A percentile compares a stretch with the other conserved stretches of the same genome.
Conservation (phyloP, 208 protist genomes). For the Leishmania tarentolae region DNA sequence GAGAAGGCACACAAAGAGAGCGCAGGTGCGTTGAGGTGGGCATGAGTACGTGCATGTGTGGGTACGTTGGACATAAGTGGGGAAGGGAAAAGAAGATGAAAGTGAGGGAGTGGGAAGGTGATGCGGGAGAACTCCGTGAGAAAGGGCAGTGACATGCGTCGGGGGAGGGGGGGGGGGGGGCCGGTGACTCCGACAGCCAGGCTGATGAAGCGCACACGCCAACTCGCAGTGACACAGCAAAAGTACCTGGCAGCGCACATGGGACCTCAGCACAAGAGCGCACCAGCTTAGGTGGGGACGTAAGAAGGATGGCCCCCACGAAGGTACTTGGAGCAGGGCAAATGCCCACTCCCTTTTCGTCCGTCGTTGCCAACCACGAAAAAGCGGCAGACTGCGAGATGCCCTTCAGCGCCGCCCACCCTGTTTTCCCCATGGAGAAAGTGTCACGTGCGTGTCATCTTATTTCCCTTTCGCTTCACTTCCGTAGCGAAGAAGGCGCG, state of each 20-base stretch:
- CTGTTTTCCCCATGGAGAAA: too few relatives aligned
- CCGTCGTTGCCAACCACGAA: not conserved
- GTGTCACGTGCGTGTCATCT: not conserved
- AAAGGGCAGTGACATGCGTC: not conserved
- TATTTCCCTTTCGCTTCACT: not conserved
- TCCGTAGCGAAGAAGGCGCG: not conserved
- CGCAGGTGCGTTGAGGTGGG: constrained; percentile 2
- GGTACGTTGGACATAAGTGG: not conserved
- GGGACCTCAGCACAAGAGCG: not conserved
- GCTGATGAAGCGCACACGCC: constrained; percentile 1
- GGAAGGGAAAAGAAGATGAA: constrained; percentile 14
- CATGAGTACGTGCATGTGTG: constrained; percentile 10
- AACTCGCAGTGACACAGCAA: constrained; percentile 6
- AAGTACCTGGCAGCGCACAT: constrained; percentile 1
- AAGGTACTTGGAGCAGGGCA: not conserved
- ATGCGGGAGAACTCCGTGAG: constrained; percentile 10
- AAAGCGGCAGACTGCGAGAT: not conserved
- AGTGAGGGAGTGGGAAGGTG: not conserved
- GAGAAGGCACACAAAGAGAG: not conserved
- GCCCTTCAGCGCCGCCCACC: too few relatives aligned
- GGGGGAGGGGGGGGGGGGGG: not conserved
- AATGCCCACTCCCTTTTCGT: not conserved
- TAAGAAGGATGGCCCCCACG: too few relatives aligned
- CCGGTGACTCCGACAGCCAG: not conserved
- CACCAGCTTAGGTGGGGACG: not conserved